Evolutionary conservation across 2,329 filamentous ascomycete species (phyloP).

Genomic region (Fusarium xyrophilum): DNA sequence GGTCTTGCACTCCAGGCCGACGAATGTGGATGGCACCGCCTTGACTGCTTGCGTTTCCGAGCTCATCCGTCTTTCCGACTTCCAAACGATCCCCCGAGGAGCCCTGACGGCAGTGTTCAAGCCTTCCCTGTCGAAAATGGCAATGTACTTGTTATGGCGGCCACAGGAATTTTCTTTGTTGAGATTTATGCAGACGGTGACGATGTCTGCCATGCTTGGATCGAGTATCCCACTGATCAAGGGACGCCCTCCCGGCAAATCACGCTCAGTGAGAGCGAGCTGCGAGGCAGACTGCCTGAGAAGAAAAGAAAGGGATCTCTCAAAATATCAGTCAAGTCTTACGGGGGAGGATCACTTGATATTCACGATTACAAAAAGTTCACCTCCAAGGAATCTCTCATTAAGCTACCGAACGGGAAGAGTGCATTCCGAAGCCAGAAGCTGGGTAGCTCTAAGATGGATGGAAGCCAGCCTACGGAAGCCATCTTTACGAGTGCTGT

Average conservation of each 20-base stretch:
- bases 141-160: constrained; percentile 77
- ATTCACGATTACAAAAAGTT: constrained; percentile 79
- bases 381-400: constrained; percentile 71
- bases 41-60: constrained; percentile 88
- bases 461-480: constrained; percentile 73
- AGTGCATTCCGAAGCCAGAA: constrained; percentile 77
- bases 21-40: constrained; percentile 89
- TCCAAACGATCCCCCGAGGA: constrained; percentile 72
- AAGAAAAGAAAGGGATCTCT: constrained; percentile 75
- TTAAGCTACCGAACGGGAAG: constrained; percentile 76
- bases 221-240: constrained; percentile 75
- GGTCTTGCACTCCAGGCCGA: constrained; percentile 76
- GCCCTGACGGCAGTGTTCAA: constrained; percentile 78
- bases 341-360: constrained; percentile 74
- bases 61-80: constrained; percentile 89
- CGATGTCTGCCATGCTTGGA: constrained; percentile 78
- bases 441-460: constrained; percentile 74
- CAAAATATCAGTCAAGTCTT: constrained; percentile 76
- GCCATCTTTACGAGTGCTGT: constrained; percentile 75
- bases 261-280: constrained; percentile 74
- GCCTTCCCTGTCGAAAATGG: constrained; percentile 84
- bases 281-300: constrained; percentile 74
- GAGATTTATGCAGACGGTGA: constrained; percentile 85
- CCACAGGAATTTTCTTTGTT: constrained; percentile 82
- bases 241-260: constrained; percentile 73